These are phyloP conservation scores for Drosera capensis DNA, from an alignment of 148 eudicot species.

Conservation along the genomic window DNA sequence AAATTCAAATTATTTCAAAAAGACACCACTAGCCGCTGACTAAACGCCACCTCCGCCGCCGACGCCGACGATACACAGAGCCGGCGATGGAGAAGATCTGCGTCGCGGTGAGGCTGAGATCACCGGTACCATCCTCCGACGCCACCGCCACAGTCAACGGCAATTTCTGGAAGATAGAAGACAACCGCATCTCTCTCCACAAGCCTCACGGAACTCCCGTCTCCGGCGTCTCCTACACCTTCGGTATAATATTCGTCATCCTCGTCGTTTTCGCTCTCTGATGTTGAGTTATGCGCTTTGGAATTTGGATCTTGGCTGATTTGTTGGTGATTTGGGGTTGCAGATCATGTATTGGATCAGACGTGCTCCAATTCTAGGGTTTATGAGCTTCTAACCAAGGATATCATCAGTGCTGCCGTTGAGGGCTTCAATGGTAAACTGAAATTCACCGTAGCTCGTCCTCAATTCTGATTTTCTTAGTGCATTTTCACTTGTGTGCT, in stretches of 20 bases:
- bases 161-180: constrained; percentile 52
- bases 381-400: constrained; percentile 82
- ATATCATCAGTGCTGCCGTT: constrained; percentile 65
- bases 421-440: constrained; percentile 96
- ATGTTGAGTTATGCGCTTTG: not conserved
- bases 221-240: constrained; percentile 52
- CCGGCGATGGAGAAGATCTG: constrained; percentile 96
- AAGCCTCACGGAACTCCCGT: constrained; percentile 55
- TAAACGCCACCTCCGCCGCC: too few species aligned
- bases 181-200: constrained; percentile 73
- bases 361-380: constrained; percentile 71
- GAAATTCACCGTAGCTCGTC: too few species aligned
- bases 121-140: too few species aligned
- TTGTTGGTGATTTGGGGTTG: constrained; percentile 1
- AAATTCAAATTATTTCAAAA: too few species aligned
- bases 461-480: too few species aligned
- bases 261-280: not conserved
- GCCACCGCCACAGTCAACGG: constrained; percentile 17
- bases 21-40: too few species aligned
- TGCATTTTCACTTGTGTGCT: too few species aligned
- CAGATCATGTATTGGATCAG: constrained; percentile 94
- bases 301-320: not conserved
- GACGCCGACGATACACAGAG: too few species aligned
- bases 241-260: constrained; percentile 54
- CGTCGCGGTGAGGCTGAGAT: constrained; percentile 85